Percentiles rank a stretch among this genome's conserved stretches.
These are phyloP conservation scores for Phenoliferia sp. DNA, from an alignment of 1,284 basidiomycete species.

Conservation along the genomic window DNA sequence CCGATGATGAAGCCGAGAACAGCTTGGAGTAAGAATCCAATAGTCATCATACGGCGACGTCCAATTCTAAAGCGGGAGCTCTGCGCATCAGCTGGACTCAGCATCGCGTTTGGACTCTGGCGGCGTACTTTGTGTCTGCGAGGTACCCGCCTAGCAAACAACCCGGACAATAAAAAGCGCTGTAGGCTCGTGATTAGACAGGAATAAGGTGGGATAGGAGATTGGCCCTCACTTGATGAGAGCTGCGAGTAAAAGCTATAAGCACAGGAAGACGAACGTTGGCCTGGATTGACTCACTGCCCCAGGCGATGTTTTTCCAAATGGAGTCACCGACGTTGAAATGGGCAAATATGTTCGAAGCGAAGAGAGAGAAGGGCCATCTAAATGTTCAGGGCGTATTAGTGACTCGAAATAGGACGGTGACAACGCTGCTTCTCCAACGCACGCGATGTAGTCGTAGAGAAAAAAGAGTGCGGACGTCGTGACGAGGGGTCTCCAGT, in stretches of 20 bases:
- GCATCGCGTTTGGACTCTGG: not conserved
- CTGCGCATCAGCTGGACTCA: not conserved
- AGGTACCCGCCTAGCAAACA: not conserved
- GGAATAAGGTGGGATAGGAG: not conserved
- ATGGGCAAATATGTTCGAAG: not conserved
- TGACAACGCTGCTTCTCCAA: not conserved
- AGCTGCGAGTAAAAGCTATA: too few relatives aligned
- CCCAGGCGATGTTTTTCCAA: not conserved
- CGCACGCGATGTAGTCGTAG: not conserved
- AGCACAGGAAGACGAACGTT: too few relatives aligned
- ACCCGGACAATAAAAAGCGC: not conserved
- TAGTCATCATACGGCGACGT: not conserved
- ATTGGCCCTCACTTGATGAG: not conserved
- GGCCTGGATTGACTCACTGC: too few relatives aligned
- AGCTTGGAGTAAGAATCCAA: not conserved
- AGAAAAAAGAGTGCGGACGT: not conserved
- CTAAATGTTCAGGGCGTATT: not conserved
- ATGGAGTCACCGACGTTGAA: constrained; percentile 1
- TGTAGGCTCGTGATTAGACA: not conserved
- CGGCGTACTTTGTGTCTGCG: not conserved
- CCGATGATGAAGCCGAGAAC: not conserved
- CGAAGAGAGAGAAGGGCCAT: not conserved
- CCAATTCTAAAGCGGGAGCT: not conserved
- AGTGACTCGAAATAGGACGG: not conserved
- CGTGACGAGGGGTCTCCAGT: not conserved